A percentile compares a stretch with the other conserved stretches of the same genome.
These are phyloP conservation scores for Arthroderma uncinatum DNA, from an alignment of 2,329 filamentous ascomycete species.

Conservation along the genomic window DNA sequence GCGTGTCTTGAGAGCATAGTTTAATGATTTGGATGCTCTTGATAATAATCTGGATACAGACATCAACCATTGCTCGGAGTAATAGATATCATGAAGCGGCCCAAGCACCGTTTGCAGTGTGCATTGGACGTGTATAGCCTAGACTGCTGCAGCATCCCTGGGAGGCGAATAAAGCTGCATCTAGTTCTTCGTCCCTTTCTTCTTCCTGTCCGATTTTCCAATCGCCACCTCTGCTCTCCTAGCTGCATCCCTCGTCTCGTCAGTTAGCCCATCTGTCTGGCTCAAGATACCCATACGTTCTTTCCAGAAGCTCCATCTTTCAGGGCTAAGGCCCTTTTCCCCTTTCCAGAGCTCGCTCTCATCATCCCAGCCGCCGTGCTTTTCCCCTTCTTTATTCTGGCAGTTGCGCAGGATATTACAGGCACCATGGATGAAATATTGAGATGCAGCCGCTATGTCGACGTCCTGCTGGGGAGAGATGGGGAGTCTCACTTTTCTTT, in stretches of 20 bases:
- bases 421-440: neutral
- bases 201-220: neutral
- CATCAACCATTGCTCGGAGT: too few relatives aligned
- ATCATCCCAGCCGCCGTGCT: neutral
- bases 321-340: neutral
- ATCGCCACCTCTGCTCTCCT: neutral
- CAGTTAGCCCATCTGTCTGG: neutral
- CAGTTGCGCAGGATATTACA: neutral
- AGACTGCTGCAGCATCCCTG: too few relatives aligned
- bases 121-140: too few relatives aligned
- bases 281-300: neutral
- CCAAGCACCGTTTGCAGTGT: too few relatives aligned
- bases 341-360: slow-evolving; percentile 5
- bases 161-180: too few relatives aligned
- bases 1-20: too few relatives aligned
- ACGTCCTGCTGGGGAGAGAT: neutral
- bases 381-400: neutral
- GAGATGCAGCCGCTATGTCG: neutral
- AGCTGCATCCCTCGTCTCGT: neutral
- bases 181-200: neutral
- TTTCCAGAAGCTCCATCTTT: neutral
- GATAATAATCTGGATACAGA: too few relatives aligned
- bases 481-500: neutral
- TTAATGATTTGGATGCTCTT: too few relatives aligned
- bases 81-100: too few relatives aligned